phyloP scores from a whole-genome alignment of 2,329 filamentous ascomycete species.

The Colletotrichum sp. region DNA sequence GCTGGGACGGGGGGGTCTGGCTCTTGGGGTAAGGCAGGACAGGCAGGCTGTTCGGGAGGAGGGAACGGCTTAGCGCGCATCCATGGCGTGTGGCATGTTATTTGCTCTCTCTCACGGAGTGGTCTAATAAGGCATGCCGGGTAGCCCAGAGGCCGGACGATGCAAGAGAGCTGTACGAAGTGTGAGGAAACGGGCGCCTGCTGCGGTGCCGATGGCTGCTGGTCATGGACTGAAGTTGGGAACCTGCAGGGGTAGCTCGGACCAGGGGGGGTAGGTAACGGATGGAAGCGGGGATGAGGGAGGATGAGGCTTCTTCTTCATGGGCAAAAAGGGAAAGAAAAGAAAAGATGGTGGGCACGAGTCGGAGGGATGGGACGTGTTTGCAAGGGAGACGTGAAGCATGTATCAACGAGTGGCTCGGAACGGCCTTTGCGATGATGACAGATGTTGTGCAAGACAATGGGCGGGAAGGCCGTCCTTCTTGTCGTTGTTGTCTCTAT shows the following conservation, averaged over 20 bases:
- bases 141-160: not conserved
- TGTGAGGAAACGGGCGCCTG: slow-evolving; percentile 1
- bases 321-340: not conserved
- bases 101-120: not conserved
- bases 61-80: not conserved
- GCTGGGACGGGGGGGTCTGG: not conserved
- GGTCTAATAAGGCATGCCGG: not conserved
- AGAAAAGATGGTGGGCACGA: not conserved
- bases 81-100: not conserved
- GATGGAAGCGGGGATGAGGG: not conserved
- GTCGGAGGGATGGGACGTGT: not conserved
- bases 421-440: not conserved
- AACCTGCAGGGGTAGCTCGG: not conserved
- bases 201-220: not conserved
- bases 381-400: not conserved
- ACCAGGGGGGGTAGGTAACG: not conserved
- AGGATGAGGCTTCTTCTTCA: not conserved
- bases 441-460: not conserved
- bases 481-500: not conserved
- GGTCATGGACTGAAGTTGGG: not conserved
- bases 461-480: not conserved
- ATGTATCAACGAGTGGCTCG: not conserved
- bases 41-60: not conserved
- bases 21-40: not conserved
- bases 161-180: not conserved